Percentiles rank a stretch among this genome's conserved stretches.
Conservation (phyloP, 2,329 filamentous ascomycete genomes). For the Ascomycota sp. region DNA sequence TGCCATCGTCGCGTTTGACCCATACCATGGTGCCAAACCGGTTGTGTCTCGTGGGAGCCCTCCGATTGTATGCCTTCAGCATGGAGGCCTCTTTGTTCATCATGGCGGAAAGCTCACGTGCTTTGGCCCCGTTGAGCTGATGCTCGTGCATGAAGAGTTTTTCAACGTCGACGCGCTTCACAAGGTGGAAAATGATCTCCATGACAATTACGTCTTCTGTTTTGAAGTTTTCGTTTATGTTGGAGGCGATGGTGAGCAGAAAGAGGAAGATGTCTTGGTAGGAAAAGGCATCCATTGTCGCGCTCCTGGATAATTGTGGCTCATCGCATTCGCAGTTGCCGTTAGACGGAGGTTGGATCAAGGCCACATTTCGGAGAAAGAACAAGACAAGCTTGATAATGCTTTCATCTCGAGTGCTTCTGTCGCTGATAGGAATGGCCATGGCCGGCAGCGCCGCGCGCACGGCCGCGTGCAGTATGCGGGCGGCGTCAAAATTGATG, state of each 20-base stretch:
- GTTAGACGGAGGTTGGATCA: constrained; percentile 54
- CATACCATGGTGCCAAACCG: constrained; percentile 94
- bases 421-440: constrained; percentile 52
- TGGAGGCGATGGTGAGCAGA: constrained; percentile 68
- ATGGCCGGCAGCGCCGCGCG: constrained; percentile 69
- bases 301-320: constrained; percentile 66
- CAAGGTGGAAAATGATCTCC: constrained; percentile 76
- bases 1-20: constrained; percentile 70
- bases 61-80: constrained; percentile 51
- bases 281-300: constrained; percentile 71
- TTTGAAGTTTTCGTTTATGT: constrained; percentile 82
- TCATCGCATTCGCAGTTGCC: constrained; percentile 70
- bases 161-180: constrained; percentile 69
- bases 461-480: constrained; percentile 60
- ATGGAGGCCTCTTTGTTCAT: constrained; percentile 71
- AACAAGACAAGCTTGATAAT: constrained; percentile 82
- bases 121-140: constrained; percentile 44
- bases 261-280: constrained; percentile 77
- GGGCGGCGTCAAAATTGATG: constrained; percentile 57
- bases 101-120: constrained; percentile 49
- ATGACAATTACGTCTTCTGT: constrained; percentile 73
- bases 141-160: constrained; percentile 69
- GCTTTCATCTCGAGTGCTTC: constrained; percentile 61
- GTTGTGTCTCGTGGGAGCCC: constrained; percentile 69
- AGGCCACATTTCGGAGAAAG: constrained; percentile 68